Evolutionary conservation across 306 rosid species (phyloP).

Genomic region (Pterocarpus santalinus): DNA sequence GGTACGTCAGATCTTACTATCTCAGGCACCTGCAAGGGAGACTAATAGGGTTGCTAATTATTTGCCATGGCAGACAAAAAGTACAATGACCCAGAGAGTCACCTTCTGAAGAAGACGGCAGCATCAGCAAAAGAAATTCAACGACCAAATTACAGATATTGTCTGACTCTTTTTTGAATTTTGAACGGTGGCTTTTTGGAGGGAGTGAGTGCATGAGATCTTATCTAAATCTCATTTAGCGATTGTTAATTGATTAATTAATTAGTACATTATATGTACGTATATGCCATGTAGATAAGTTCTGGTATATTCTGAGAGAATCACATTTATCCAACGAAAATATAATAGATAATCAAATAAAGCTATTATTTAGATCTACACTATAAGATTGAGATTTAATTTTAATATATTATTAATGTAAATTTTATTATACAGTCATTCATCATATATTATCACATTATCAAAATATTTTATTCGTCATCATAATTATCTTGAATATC

Average conservation of each 20-base stretch:
- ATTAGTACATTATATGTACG: no score
- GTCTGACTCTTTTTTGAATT: conserved; percentile 42
- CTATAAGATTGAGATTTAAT: no score
- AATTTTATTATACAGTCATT: no score
- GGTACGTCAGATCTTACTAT: neutral
- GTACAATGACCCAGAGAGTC: neutral
- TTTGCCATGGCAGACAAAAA: neutral
- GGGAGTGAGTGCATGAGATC: conserved; percentile 31
- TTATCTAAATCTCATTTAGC: neutral
- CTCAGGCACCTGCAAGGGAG: neutral
- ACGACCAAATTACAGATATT: neutral
- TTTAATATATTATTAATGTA: no score
- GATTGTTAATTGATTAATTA: neutral
- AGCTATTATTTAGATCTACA: no score
- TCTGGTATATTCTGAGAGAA: no score
- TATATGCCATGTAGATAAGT: no score
- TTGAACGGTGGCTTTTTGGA: conserved; percentile 48
- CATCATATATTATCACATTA: no score
- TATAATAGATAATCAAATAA: no score
- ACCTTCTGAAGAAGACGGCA: neutral
- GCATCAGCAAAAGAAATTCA: neutral
- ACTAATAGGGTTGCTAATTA: neutral
- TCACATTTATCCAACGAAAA: no score
- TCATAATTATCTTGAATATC: no score
- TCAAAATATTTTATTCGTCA: no score